Percentiles rank a stretch among this genome's conserved stretches.
Evolutionary conservation across 441 rosid species (phyloP).

Genomic region (Pelargonium citronellum): DNA sequence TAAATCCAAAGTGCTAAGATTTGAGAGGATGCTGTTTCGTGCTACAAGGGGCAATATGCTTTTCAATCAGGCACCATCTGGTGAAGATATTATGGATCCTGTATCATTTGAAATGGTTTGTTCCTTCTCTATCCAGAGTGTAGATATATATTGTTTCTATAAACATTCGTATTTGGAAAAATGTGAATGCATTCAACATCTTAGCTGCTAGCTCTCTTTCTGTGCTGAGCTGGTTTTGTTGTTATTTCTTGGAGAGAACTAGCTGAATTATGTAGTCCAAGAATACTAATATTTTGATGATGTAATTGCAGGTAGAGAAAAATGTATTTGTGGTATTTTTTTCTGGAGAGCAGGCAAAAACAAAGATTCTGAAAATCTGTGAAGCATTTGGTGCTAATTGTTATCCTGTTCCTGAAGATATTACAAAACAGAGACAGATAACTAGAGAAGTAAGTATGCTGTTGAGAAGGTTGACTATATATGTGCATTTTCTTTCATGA

Average conservation of each 20-base stretch:
- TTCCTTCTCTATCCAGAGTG: conserved; percentile 32
- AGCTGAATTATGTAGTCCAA: conserved; percentile 10
- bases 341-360: conserved; percentile 39
- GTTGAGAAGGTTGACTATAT: conserved; percentile 12
- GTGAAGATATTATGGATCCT: conserved; percentile 80
- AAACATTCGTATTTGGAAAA: conserved; percentile 9
- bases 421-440: conserved; percentile 38
- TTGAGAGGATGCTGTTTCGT: conserved; percentile 90
- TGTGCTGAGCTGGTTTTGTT: background rate
- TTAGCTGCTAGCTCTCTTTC: background rate
- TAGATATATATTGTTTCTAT: conserved; percentile 4
- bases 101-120: conserved; percentile 78
- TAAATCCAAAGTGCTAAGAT: conserved; percentile 66
- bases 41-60: conserved; percentile 92
- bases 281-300: conserved; percentile 13
- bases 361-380: conserved; percentile 40
- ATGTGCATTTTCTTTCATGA: conserved; percentile 12
- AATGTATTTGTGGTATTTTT: conserved; percentile 39
- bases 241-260: background rate
- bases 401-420: conserved; percentile 37
- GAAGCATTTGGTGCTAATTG: conserved; percentile 49
- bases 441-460: conserved; percentile 29
- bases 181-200: conserved; percentile 9
- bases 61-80: conserved; percentile 56
- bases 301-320: conserved; percentile 36